A percentile compares a stretch with the other conserved stretches of the same genome.
These are phyloP conservation scores for Cyberlindnera galapagoensis DNA, from an alignment of 805 yeast genomes.

Conservation along the genomic window DNA sequence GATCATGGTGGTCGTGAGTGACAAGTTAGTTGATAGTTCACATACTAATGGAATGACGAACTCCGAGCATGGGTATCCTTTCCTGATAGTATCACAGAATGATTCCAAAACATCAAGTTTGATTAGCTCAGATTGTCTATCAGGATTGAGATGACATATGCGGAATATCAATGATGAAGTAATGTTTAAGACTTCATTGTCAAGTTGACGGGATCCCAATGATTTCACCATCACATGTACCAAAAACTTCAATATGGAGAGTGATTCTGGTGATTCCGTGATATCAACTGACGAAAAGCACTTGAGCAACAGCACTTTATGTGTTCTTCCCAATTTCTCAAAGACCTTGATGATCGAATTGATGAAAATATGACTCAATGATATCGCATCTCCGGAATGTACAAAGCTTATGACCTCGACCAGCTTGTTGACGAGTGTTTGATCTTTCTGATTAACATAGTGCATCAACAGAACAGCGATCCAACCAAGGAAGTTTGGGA, in stretches of 20 bases:
- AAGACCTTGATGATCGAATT: conserved; percentile 37
- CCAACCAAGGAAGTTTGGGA: conserved; percentile 32
- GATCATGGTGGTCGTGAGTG: conserved; percentile 25
- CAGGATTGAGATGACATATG: conserved; percentile 39
- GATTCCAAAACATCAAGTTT: conserved; percentile 35
- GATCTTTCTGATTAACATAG: conserved; percentile 10
- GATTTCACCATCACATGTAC: conserved; percentile 18
- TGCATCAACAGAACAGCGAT: conserved; percentile 33
- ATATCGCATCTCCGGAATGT: conserved; percentile 33
- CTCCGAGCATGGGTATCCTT: conserved; percentile 38
- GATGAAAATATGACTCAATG: conserved; percentile 36
- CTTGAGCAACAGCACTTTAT: conserved; percentile 33
- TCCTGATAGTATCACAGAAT: conserved; percentile 29
- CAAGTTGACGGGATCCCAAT: not conserved
- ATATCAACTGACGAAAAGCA: conserved; percentile 24
- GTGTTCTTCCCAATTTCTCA: conserved; percentile 25
- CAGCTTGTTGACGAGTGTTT: conserved; percentile 24
- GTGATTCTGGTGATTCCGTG: conserved; percentile 8
- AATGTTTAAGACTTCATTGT: conserved; percentile 34
- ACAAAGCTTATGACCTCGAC: conserved; percentile 27
- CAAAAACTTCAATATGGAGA: conserved; percentile 35
- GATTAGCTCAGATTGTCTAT: conserved; percentile 33
- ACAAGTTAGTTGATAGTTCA: conserved; percentile 38
- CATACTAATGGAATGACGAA: conserved; percentile 42
- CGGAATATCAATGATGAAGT: conserved; percentile 38